Base-by-base conservation (phyloP, 768 basidiomycete species). In the Porpolomopsis calyptriformis region DNA sequence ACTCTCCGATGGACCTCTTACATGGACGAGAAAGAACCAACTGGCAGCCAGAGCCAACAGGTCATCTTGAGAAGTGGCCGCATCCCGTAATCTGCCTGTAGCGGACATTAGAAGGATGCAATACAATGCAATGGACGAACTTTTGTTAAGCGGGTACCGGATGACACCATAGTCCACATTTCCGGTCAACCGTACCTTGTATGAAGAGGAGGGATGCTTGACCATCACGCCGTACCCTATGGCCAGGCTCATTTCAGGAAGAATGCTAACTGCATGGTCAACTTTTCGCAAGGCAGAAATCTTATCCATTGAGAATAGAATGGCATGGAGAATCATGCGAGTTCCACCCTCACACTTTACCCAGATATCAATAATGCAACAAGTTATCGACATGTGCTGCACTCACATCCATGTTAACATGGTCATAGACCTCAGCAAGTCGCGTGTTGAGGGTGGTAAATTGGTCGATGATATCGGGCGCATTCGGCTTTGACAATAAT, bases 341-440 rank as follows among this genome's bases (percentile, higher is more conserved):
- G 55, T 49, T 40, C 58, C 56, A 35, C 57, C 38, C 53, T 48
- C 50, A 37, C 52, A 56, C 61, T 64, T 47, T 19, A 6, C 36
- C 36, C 36, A 53, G 50, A 40, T 53, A 51, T 19, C 29, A 37
- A 46, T 57, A 37, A 52, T 38, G 45, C 27, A 33, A 31, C 33
- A 53, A 57, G 52, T 44, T 14, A 31, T 7, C 29, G 29, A 31
- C 14, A 48, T 49, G 29, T 50, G 52, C 25, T 52, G 51, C 19
- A 57, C 59, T 26, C 49, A 64, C 61, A 50, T 60, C 55, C 59
- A 61, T 58, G 52, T 59, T 62, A 45, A 64, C 57, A 46, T 42
- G 45, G 44, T 47, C 56, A 56, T 61, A 60, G 26, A 64, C 61
- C 45, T 59, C 53, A 49, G 57, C 57, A 45, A 62, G 49, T 47